phyloP scores from a whole-genome alignment of 2,329 filamentous ascomycete genomes.

The Coniochaeta ligniaria region DNA sequence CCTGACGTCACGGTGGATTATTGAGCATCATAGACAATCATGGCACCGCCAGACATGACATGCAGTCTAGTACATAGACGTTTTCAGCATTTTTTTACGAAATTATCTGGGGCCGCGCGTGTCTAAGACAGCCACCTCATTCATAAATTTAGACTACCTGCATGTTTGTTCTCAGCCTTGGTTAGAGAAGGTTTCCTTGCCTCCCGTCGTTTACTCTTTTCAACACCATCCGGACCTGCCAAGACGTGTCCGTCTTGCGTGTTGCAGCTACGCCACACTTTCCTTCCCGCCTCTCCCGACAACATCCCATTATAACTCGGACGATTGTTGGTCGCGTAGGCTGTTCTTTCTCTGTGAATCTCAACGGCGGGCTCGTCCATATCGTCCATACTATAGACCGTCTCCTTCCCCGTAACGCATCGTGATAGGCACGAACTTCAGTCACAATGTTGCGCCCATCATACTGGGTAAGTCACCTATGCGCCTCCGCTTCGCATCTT shows the following conservation, averaged over 20 bases:
- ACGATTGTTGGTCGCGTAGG: neutral
- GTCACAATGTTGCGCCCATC: slow-evolving; percentile 6
- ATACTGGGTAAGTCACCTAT: slow-evolving; percentile 4
- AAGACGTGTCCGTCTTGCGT: neutral
- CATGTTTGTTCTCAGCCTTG: neutral
- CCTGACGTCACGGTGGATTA: neutral
- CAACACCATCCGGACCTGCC: neutral
- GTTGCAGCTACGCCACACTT: slow-evolving; percentile 1
- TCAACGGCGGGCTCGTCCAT: neutral
- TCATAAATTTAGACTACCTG: neutral
- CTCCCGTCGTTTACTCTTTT: neutral
- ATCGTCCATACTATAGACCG: neutral
- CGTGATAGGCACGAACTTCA: neutral
- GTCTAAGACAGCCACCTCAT: neutral
- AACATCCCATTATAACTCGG: neutral
- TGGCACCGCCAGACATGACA: neutral
- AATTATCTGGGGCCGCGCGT: neutral
- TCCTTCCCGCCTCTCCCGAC: neutral
- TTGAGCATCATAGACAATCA: neutral
- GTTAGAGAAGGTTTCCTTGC: neutral
- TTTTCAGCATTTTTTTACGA: neutral
- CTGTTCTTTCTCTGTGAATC: neutral
- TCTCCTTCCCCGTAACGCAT: neutral
- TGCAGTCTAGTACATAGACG: neutral
- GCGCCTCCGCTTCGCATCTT: neutral